These are phyloP conservation scores for Aspergillus sp. DNA, from an alignment of 2,329 filamentous ascomycete genomes.

Conservation along the genomic window DNA sequence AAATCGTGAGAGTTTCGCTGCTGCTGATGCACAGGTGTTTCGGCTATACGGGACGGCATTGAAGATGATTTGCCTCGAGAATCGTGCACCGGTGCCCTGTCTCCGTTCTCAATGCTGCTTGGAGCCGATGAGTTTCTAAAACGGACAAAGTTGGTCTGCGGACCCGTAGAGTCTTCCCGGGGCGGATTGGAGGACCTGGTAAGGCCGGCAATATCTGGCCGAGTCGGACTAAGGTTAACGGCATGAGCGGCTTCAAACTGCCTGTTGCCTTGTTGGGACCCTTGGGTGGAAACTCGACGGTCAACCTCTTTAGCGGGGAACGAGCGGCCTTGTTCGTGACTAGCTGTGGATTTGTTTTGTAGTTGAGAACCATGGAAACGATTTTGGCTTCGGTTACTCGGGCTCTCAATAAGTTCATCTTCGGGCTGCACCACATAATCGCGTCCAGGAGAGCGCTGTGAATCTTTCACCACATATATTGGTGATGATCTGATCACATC, in stretches of 20 bases:
- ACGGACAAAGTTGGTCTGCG: constrained; percentile 9
- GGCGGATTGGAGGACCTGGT: constrained; percentile 7
- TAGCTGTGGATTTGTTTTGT: constrained; percentile 12
- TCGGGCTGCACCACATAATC: constrained; percentile 9
- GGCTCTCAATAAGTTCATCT: not conserved
- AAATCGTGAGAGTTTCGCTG: constrained; percentile 24
- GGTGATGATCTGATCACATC: constrained; percentile 29
- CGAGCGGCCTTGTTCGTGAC: constrained; percentile 11
- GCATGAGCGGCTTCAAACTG: constrained; percentile 5
- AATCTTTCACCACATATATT: constrained; percentile 36
- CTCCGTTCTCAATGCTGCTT: constrained; percentile 3
- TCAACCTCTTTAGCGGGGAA: constrained; percentile 18
- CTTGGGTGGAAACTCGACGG: constrained; percentile 26
- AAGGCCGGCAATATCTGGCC: constrained; percentile 12
- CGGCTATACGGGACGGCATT: constrained; percentile 40
- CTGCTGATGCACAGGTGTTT: constrained; percentile 38
- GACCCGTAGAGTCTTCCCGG: constrained; percentile 7
- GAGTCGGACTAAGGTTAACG: constrained; percentile 5
- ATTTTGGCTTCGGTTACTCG: not conserved
- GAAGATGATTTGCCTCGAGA: constrained; percentile 33
- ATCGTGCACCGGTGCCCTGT: constrained; percentile 13
- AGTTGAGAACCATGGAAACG: constrained; percentile 1
- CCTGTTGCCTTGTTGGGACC: constrained; percentile 15
- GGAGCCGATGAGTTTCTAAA: constrained; percentile 18
- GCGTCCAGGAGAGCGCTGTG: constrained; percentile 32